Evolutionary conservation across 2,329 filamentous ascomycete species (phyloP).

Genomic region (Ophiostoma quercus): DNA sequence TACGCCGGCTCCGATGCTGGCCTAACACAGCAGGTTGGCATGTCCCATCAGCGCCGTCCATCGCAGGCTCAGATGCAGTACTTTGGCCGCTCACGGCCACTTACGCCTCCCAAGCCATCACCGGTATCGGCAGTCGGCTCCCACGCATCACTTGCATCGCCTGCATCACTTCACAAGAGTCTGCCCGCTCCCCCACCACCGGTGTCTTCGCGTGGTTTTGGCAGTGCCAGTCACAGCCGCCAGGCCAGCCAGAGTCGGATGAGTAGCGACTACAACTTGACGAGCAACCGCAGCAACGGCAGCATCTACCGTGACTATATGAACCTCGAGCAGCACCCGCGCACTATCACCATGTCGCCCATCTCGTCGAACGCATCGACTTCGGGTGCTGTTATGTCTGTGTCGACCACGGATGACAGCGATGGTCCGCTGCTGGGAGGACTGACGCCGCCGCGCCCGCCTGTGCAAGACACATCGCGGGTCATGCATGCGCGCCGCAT

Average conservation of each 20-base stretch:
- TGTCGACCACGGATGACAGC: conserved; percentile 29
- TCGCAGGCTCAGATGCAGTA: conserved; percentile 8
- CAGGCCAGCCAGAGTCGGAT: conserved; percentile 29
- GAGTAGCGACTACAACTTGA: conserved; percentile 23
- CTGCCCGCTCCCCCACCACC: conserved; percentile 22
- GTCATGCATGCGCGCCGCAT: conserved; percentile 14
- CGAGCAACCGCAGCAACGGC: conserved; percentile 34
- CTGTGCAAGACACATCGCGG: conserved; percentile 9
- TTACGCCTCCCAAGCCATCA: conserved; percentile 14
- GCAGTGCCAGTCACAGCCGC: conserved; percentile 24
- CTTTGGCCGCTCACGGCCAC: conserved; percentile 19
- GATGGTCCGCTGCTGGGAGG: conserved; percentile 43
- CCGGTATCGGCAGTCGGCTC: background rate
- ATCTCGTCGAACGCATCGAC: background rate
- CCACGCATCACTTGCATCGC: background rate
- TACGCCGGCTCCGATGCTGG: conserved; percentile 34
- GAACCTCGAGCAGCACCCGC: conserved; percentile 3
- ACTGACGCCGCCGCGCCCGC: conserved; percentile 46
- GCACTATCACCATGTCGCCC: background rate
- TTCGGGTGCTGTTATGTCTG: conserved; percentile 1
- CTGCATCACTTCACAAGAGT: conserved; percentile 22
- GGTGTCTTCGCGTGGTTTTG: background rate
- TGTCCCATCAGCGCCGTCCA: conserved; percentile 15
- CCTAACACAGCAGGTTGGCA: conserved; percentile 27
- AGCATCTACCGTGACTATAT: conserved; percentile 22